Evolutionary conservation across 2,329 filamentous ascomycete genomes (phyloP).

Genomic region (Aspergillus sp.): DNA sequence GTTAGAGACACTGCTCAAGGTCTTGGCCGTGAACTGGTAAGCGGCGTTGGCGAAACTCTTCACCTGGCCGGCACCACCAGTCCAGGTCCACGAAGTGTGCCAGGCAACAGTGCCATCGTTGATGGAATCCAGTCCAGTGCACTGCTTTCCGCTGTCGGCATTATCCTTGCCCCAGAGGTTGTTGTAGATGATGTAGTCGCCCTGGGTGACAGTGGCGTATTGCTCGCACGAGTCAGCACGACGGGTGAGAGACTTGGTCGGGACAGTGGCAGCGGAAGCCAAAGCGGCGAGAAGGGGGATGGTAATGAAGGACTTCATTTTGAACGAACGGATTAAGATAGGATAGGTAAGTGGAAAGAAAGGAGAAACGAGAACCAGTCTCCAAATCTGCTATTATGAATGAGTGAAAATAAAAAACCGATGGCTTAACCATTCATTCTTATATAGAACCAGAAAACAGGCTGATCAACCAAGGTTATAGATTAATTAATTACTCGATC

Average conservation of each 20-base stretch:
- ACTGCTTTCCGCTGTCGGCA: conserved; percentile 37
- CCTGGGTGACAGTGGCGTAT: conserved; percentile 33
- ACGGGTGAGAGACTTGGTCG: conserved; percentile 17
- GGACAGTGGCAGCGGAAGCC: conserved; percentile 17
- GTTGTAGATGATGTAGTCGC: conserved; percentile 48
- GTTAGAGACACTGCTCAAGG: conserved; percentile 32
- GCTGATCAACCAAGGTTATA: too few species aligned
- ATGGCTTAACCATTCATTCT: too few species aligned
- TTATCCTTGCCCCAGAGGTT: conserved; percentile 47
- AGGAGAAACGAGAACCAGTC: too few species aligned
- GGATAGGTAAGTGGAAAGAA: not conserved
- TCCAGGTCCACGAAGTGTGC: conserved; percentile 44
- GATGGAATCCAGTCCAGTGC: conserved; percentile 37
- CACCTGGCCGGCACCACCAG: conserved; percentile 35
- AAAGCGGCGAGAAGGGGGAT: conserved; percentile 17
- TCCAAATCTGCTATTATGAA: too few species aligned
- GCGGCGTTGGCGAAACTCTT: conserved; percentile 46
- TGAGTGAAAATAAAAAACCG: too few species aligned
- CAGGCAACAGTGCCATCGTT: conserved; percentile 35
- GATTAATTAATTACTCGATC: too few species aligned
- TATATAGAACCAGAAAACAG: too few species aligned
- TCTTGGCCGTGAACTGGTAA: conserved; percentile 30
- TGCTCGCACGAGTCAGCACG: conserved; percentile 37
- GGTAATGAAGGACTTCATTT: conserved; percentile 24
- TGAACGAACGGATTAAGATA: conserved; percentile 3